Evolutionary conservation across 176 grass and related monocot genomes (phyloP), one percentile per base, ranked within the genome.

Genomic region (Eleusine indica): DNA sequence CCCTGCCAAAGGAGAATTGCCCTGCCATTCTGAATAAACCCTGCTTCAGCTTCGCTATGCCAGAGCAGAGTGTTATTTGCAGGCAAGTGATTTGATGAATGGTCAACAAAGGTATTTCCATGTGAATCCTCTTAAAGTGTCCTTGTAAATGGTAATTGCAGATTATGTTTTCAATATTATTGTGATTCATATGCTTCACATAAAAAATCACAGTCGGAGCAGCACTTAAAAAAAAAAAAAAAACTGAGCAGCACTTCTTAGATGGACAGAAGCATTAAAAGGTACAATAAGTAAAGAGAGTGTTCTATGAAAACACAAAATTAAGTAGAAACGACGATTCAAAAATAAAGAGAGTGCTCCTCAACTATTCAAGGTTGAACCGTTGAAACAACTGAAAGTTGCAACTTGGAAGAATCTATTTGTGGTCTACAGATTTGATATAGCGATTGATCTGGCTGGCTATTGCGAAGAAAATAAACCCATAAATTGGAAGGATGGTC

Each of bases 1-100:
- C 73, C 79, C 68, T 94, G 89, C 89, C 91, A 97, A 97, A 94
- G 89, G 94, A 97, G 89, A 94, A 93, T 97, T 88, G 91, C 91
- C 89, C 91, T 97, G 94, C 87, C 68, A 91, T 94, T 93, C 94
- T 65, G 60, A 19, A 78, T 74, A 67, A 86, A 67, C 74, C 79
- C 86, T 82, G 74, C 57, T 72, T 78, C 70, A 29, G 70, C 29
- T 77, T 68, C 4, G 8, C 51, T 28, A 10, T 52, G 66, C 70
- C 68, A 56, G 5, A 28, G 25, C n/a, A 19, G 12, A 37, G 21
- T 80, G 47, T 47, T 83, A 83, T 35, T 65, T 78, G 22, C 35
- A 76, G 25, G 68, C 44, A 57, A 77, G 35, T 57, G 22, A 11
- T 49, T 21, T n/a, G 52, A 77, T 42, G 16, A 70, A 67, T 68